Evolutionary conservation across 495 filamentous ascomycete species (phyloP), one percentile per base, ranked within the genome.

Genomic region (Penicillium parvum): DNA sequence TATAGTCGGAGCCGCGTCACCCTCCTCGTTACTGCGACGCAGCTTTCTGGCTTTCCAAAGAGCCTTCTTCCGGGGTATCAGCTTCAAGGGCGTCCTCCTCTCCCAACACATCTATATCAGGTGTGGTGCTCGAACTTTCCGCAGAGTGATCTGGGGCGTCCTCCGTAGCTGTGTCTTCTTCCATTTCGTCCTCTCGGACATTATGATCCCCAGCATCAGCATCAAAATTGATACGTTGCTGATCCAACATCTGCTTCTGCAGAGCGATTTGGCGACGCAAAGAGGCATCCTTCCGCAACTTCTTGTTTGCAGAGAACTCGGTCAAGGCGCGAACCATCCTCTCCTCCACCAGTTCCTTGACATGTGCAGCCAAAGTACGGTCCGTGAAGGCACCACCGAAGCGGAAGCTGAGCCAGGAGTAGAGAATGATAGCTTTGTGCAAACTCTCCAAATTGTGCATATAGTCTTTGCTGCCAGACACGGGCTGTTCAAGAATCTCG

Each of bases 361-460:
- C 78, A 61, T 95, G 83, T 37, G 84, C 78, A 1, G 87, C 88
- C 16, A 96, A 76, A 19, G 72, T 72, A 47, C 89, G 79, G 47
- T 84, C 86, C 8, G 74, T 76, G 60, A 97, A 96, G 8, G 95
- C 75, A 37, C 90, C 88, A 8, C 82, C 58, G 48, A 83, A 83
- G 4, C 81, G 71, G 50, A 74, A 85, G 43, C 78, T 79, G 12
- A 97, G 72, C 92, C 92, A 98, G 6, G 90, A 71, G 52, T 96
- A 98, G 14, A 91, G 63, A 14, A 91, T 84, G 22, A 97, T 63
- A 11, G 78, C 69, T 57, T 86, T 88, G 65, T 98, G 94, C 16
- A 97, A 66, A 12, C 50, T 54, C 64, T 97, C 94, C 32, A 96
- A 63, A 6, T 70, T 58, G 19, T 63, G 54, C 48, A 97, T 60